Conservation (phyloP, 306 rosid species). For the Castanospermum australe region DNA sequence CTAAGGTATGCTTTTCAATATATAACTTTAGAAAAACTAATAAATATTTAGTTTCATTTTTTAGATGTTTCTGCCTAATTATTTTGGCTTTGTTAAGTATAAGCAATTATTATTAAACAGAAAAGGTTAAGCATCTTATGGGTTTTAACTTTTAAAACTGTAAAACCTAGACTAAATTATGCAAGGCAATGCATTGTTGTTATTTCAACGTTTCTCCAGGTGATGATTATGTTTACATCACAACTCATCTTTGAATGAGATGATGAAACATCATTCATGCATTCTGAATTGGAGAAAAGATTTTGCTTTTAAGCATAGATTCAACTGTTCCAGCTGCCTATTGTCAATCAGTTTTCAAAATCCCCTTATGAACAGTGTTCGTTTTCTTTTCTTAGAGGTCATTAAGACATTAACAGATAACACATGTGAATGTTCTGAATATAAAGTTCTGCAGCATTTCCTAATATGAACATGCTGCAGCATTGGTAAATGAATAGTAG, state of each 20-base stretch:
- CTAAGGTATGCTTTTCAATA: slow-evolving; percentile 46
- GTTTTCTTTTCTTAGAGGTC: background rate
- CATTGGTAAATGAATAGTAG: background rate
- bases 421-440: background rate
- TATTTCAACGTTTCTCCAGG: background rate
- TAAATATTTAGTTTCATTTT: slow-evolving; percentile 7
- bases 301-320: background rate
- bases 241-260: background rate
- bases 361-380: background rate
- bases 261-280: background rate
- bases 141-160: background rate
- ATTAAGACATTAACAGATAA: background rate
- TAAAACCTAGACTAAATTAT: background rate
- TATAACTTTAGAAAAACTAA: background rate
- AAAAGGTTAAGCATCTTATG: background rate
- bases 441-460: background rate
- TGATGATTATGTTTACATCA: background rate
- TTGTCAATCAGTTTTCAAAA: background rate
- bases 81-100: background rate
- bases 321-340: background rate
- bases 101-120: background rate
- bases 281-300: slow-evolving; percentile 12
- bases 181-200: background rate
- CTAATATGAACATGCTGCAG: background rate
- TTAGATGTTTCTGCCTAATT: background rate